Percentiles rank a stretch among this genome's conserved stretches.
Evolutionary conservation across 805 yeast species (phyloP).

Genomic region (Saturnispora sanitii): DNA sequence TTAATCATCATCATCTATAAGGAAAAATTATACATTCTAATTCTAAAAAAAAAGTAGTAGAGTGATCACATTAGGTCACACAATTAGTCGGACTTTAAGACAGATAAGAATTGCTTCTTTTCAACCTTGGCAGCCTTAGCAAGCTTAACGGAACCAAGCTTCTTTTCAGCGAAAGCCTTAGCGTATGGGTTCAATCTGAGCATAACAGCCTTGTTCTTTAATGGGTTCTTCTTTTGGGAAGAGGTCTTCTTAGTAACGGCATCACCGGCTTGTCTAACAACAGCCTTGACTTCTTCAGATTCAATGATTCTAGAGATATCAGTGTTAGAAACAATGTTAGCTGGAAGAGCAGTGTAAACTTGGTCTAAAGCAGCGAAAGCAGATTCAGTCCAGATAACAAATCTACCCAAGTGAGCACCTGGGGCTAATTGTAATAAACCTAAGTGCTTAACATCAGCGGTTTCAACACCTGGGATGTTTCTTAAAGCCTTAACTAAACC

Average conservation of each 20-base stretch:
- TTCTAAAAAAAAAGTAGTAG: too few species aligned
- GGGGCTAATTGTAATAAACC: slow-evolving; percentile 98
- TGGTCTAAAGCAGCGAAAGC: slow-evolving; percentile 96
- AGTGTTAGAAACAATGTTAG: slow-evolving; percentile 88
- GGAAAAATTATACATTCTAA: too few species aligned
- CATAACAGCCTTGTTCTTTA: slow-evolving; percentile 97
- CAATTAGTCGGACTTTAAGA: slow-evolving; percentile 54
- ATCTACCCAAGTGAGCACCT: slow-evolving; percentile 99
- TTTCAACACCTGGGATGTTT: slow-evolving; percentile 99
- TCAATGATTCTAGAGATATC: slow-evolving; percentile 95
- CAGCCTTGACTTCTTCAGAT: slow-evolving; percentile 98
- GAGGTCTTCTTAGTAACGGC: slow-evolving; percentile 86
- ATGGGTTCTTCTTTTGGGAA: slow-evolving; percentile 98
- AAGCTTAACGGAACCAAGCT: slow-evolving; percentile 76
- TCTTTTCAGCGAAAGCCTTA: slow-evolving; percentile 88
- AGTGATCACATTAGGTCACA: neutral
- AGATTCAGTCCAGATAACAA: slow-evolving; percentile 98
- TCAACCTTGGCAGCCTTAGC: slow-evolving; percentile 45
- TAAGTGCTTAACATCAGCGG: slow-evolving; percentile 82
- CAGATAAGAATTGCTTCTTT: slow-evolving; percentile 58
- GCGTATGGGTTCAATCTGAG: slow-evolving; percentile 99
- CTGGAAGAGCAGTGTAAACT: slow-evolving; percentile 95
- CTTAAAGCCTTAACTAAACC: slow-evolving; percentile 98
- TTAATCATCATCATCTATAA: too few species aligned
- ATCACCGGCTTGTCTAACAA: slow-evolving; percentile 93